A percentile compares a stretch with the other conserved stretches of the same genome.
Evolutionary conservation across 2,329 filamentous ascomycete species (phyloP).

Genomic region (Sclerotinia glacialis): DNA sequence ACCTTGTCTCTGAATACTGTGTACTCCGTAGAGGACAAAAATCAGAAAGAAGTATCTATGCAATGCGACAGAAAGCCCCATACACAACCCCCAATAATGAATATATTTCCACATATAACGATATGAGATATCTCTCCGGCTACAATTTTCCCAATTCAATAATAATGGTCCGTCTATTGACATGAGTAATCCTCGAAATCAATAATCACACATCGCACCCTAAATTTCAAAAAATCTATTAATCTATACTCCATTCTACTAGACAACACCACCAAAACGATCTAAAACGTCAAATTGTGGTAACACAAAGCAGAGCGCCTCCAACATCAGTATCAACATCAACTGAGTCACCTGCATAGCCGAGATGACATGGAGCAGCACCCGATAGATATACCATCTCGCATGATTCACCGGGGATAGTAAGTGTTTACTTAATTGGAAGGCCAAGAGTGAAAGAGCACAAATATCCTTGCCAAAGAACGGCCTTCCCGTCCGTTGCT

Average conservation of each 20-base stretch:
- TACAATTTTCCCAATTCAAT: neutral
- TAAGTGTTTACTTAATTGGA: neutral
- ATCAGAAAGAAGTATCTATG: too few relatives aligned
- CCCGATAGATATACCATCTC: neutral
- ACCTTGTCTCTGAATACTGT: neutral
- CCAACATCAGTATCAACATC: too few relatives aligned
- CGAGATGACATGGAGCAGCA: neutral
- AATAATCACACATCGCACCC: neutral
- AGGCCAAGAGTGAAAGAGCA: neutral
- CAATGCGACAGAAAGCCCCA: neutral
- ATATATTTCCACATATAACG: neutral
- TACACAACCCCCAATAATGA: neutral
- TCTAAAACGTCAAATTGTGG: neutral
- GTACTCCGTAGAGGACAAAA: neutral
- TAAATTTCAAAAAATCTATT: too few relatives aligned
- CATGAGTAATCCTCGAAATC: too few relatives aligned
- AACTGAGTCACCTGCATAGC: neutral
- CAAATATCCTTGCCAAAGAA: neutral
- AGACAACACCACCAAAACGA: too few relatives aligned
- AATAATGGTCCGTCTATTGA: too few relatives aligned
- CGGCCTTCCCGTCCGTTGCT: neutral
- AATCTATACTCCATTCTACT: too few relatives aligned
- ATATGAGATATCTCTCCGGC: neutral
- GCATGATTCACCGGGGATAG: too few relatives aligned
- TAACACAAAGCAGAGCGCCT: neutral